Evolutionary conservation across 129 eudicot genomes (phyloP).

Genomic region (Sambucus nigra): DNA sequence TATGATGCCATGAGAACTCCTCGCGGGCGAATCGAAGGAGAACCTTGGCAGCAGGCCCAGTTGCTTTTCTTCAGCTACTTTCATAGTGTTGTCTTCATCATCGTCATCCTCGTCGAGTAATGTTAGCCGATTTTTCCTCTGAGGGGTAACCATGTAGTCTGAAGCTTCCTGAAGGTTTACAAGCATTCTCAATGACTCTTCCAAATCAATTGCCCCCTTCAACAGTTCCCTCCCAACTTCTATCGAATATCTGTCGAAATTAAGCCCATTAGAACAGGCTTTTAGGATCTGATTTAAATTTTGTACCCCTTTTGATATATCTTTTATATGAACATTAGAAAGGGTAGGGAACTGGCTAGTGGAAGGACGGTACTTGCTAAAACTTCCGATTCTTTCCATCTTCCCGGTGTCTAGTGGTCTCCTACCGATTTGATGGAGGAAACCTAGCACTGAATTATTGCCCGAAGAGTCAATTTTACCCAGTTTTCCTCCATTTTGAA

Average conservation of each 20-base stretch:
- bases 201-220: slow-evolving; percentile 83
- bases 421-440: slow-evolving; percentile 54
- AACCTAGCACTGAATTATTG: slow-evolving; percentile 38
- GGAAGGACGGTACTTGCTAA: slow-evolving; percentile 19
- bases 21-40: slow-evolving; percentile 62
- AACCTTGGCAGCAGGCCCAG: slow-evolving; percentile 55
- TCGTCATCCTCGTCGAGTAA: slow-evolving; percentile 68
- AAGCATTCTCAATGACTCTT: slow-evolving; percentile 80
- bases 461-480: slow-evolving; percentile 30
- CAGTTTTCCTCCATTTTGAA: slow-evolving; percentile 49
- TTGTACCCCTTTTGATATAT: slow-evolving; percentile 78
- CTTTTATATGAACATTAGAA: slow-evolving; percentile 54
- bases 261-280: slow-evolving; percentile 43
- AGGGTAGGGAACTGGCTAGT: slow-evolving; percentile 34
- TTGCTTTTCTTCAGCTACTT: slow-evolving; percentile 25
- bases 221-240: slow-evolving; percentile 67
- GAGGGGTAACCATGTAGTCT: slow-evolving; percentile 31
- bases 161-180: slow-evolving; percentile 79
- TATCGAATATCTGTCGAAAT: slow-evolving; percentile 39
- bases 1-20: slow-evolving; percentile 15
- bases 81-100: slow-evolving; percentile 19
- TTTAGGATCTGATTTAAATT: slow-evolving; percentile 59
- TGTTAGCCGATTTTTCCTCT: slow-evolving; percentile 47
- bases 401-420: slow-evolving; percentile 33
- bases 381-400: slow-evolving; percentile 18